phyloP scores from a whole-genome alignment of 192 early-diverging fungal genomes.

The Spizellomyces punctatus region DNA sequence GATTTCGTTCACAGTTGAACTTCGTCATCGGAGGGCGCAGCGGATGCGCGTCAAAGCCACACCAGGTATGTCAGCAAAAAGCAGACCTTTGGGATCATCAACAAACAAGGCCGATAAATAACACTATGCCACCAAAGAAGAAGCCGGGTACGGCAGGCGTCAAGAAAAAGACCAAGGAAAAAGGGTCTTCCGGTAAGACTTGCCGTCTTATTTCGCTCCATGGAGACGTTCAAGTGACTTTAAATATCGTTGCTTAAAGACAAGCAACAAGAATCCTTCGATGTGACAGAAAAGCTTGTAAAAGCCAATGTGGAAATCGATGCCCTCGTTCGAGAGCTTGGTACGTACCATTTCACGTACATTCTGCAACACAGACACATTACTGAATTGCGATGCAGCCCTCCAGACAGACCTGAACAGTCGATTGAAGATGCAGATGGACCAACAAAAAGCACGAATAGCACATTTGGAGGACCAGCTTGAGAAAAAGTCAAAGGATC shows the following conservation, averaged over 20 bases:
- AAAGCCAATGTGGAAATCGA: constrained; percentile 46
- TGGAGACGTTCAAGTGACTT: not conserved
- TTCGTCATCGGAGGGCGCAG: no score
- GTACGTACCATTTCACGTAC: constrained; percentile 3
- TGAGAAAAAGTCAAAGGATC: constrained; percentile 42
- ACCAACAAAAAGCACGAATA: constrained; percentile 40
- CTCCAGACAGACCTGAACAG: constrained; percentile 37
- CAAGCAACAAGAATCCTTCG: constrained; percentile 28
- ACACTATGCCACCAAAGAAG: constrained; percentile 74
- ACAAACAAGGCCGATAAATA: no score
- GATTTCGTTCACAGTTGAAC: no score
- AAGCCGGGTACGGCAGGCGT: constrained; percentile 43
- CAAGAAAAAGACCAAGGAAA: constrained; percentile 26
- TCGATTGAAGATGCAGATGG: constrained; percentile 27
- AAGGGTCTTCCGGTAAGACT: constrained; percentile 1
- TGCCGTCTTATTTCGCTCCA: not conserved
- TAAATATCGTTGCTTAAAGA: not conserved
- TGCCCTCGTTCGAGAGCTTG: constrained; percentile 43
- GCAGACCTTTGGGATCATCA: no score
- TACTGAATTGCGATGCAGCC: constrained; percentile 12
- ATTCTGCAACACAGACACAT: not conserved
- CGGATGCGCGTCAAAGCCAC: no score
- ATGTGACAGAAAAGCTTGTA: constrained; percentile 42
- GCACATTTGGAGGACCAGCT: constrained; percentile 42
- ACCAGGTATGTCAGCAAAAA: no score